Conservation (phyloP, 306 rosid genomes). For the Prinsepia uniflora region DNA sequence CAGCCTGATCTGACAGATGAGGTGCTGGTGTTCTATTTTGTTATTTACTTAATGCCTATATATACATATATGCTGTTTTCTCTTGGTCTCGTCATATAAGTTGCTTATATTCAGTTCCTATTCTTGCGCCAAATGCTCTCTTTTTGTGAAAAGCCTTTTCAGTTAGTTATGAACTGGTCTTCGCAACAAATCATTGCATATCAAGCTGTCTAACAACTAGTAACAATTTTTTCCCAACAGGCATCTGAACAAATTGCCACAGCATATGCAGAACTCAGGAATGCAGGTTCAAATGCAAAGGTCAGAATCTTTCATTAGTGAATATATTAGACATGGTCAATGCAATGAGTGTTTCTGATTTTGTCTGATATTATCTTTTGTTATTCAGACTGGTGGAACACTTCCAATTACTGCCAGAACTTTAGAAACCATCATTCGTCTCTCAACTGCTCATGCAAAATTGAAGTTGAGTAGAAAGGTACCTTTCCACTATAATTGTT, state of each 20-base stretch:
- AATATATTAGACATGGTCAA: conserved; percentile 15
- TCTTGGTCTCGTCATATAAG: background rate
- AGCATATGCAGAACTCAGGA: conserved; percentile 93
- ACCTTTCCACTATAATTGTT: conserved; percentile 4
- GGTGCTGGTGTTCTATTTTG: conserved; percentile 39
- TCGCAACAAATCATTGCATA: conserved; percentile 2
- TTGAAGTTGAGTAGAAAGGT: conserved; percentile 87
- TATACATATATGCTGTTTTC: background rate
- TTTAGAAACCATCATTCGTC: conserved; percentile 92
- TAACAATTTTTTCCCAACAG: conserved; percentile 37
- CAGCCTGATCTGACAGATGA: conserved; percentile 95
- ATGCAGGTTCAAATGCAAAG: conserved; percentile 70
- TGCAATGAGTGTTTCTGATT: conserved; percentile 6
- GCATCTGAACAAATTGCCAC: conserved; percentile 93
- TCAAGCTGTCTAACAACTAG: conserved; percentile 9
- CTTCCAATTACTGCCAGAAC: conserved; percentile 99
- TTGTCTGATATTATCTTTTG: conserved; percentile 24
- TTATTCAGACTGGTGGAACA: conserved; percentile 87
- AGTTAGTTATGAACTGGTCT: conserved; percentile 13
- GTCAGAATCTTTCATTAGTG: conserved; percentile 33
- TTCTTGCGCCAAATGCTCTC: background rate
- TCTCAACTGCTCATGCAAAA: conserved; percentile 98
- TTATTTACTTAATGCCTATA: conserved; percentile 10
- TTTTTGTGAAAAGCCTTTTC: conserved; percentile 10
- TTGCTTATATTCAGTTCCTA: background rate